Evolutionary conservation across 805 yeast genomes (phyloP).

Genomic region (Lipomyces anomalus): DNA sequence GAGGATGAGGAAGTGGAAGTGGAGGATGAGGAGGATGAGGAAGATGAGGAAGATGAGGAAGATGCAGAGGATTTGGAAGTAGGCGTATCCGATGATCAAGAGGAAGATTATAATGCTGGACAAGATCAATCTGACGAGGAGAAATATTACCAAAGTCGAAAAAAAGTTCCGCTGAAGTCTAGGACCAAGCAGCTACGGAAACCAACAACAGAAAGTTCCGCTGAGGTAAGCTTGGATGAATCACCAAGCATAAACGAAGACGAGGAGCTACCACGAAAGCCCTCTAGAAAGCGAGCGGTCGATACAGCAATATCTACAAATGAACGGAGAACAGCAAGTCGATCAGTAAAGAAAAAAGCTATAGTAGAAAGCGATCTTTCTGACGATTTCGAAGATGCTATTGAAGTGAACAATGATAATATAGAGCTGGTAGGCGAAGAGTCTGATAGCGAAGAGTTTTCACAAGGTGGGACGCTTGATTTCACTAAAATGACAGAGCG

Average conservation of each 20-base stretch:
- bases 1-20: constrained; percentile 3
- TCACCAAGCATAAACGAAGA: neutral
- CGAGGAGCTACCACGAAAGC: neutral
- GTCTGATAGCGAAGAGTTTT: neutral
- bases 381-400: neutral
- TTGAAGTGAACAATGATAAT: neutral
- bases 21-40: constrained; percentile 7
- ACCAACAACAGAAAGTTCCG: neutral
- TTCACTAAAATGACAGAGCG: constrained; percentile 33
- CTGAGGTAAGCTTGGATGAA: neutral
- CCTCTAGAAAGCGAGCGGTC: neutral
- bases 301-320: neutral
- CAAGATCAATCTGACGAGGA: neutral
- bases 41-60: constrained; percentile 1
- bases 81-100: too few relatives aligned
- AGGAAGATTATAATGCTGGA: neutral
- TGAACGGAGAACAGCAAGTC: neutral
- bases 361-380: neutral
- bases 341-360: neutral
- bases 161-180: too few relatives aligned
- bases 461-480: neutral
- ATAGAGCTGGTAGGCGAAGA: neutral
- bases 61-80: neutral
- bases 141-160: too few relatives aligned
- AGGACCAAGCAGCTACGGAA: neutral